Percentiles rank a stretch among this genome's conserved stretches.
Evolutionary conservation across 768 basidiomycete genomes (phyloP).

Genomic region (Pleurotus sapidus): DNA sequence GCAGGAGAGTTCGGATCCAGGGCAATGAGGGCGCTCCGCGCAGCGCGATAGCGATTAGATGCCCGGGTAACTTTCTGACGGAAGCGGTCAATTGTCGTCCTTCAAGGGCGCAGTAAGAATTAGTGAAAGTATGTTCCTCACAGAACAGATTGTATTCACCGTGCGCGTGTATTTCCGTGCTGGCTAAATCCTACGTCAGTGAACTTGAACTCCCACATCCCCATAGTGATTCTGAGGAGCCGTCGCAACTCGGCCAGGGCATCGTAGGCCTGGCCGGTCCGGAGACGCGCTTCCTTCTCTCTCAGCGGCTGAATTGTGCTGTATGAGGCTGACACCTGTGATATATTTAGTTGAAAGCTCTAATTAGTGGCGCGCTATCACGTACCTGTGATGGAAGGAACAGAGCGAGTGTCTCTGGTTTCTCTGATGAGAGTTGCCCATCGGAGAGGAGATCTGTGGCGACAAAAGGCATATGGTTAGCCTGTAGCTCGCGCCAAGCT

Average conservation of each 20-base stretch:
- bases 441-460: neutral
- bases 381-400: neutral
- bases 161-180: conserved; percentile 8
- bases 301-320: neutral
- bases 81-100: neutral
- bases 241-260: conserved; percentile 11
- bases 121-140: no score
- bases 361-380: neutral
- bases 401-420: neutral
- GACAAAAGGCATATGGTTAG: conserved; percentile 14
- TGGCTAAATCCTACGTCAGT: conserved; percentile 9
- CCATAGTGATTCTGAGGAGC: neutral
- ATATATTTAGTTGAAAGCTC: no score
- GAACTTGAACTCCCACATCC: neutral
- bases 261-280: conserved; percentile 14
- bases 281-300: conserved; percentile 7
- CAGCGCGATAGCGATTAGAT: conserved; percentile 3
- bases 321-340: no score
- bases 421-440: neutral
- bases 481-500: conserved; percentile 11
- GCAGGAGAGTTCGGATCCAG: neutral
- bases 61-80: neutral
- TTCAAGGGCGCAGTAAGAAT: neutral
- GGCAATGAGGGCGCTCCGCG: neutral
- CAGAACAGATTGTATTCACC: neutral